A percentile compares a stretch with the other conserved stretches of the same genome.
phyloP scores from a whole-genome alignment of 768 basidiomycete species.

The Leccinellum luteum region DNA sequence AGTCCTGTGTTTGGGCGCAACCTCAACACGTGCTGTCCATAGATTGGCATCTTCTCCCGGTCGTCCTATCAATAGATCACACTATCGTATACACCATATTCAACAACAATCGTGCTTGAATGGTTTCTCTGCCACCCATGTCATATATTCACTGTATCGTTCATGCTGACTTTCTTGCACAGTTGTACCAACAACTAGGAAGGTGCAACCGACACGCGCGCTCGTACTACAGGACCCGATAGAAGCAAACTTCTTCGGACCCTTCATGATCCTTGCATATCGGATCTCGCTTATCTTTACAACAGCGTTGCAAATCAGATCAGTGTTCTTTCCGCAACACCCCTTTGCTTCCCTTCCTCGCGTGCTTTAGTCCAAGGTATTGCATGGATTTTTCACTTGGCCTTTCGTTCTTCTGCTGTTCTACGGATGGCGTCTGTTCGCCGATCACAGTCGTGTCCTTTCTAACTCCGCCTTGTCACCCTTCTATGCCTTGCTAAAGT shows the following conservation, averaged over 20 bases:
- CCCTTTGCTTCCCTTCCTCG: neutral
- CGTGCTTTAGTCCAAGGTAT: constrained; percentile 2
- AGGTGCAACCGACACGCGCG: too few relatives aligned
- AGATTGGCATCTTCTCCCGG: neutral
- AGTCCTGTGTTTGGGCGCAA: constrained; percentile 2
- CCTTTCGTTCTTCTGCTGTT: neutral
- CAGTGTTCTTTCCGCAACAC: neutral
- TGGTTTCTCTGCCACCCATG: neutral
- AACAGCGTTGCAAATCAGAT: constrained; percentile 10
- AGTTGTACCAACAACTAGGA: neutral
- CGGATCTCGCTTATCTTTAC: neutral
- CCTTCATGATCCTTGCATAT: neutral
- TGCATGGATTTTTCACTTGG: neutral
- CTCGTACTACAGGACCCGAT: neutral
- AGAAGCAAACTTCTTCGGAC: neutral
- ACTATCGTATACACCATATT: neutral
- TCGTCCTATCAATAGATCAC: neutral
- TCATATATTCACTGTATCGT: too few relatives aligned
- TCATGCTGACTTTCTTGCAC: neutral
- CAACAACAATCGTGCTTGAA: too few relatives aligned
- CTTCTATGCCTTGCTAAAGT: neutral
- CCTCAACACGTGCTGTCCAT: constrained; percentile 12
- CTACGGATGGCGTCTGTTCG: neutral
- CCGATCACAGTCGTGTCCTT: neutral
- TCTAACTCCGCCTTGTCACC: neutral